Conservation (phyloP, 768 basidiomycete species). For the Phanerochaete sordida region DNA sequence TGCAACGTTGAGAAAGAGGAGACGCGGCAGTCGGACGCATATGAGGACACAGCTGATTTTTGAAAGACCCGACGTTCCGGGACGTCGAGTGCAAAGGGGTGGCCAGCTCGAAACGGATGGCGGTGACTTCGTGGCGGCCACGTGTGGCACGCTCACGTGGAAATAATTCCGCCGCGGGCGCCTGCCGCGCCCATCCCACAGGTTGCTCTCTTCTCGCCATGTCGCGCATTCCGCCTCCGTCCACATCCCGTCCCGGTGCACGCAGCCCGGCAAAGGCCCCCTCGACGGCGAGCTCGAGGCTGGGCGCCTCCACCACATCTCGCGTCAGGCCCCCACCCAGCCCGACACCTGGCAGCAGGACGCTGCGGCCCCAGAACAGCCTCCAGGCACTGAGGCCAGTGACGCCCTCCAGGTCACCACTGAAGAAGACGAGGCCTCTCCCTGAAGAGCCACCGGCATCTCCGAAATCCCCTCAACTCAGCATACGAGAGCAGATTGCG, state of each 20-base stretch:
- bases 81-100: too few relatives aligned
- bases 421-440: slow-evolving; percentile 9
- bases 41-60: too few relatives aligned
- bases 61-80: too few relatives aligned
- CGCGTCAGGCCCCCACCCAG: slow-evolving; percentile 6
- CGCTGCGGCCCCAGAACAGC: slow-evolving; percentile 19
- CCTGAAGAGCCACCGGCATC: slow-evolving; percentile 21
- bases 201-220: slow-evolving; percentile 21
- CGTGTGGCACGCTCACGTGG: not conserved
- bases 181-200: not conserved
- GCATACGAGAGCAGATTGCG: slow-evolving; percentile 76
- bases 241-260: slow-evolving; percentile 24
- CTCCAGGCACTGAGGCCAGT: slow-evolving; percentile 16
- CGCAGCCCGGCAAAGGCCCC: slow-evolving; percentile 21
- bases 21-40: too few relatives aligned
- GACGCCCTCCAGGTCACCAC: slow-evolving; percentile 12
- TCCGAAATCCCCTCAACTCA: slow-evolving; percentile 35
- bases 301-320: slow-evolving; percentile 4
- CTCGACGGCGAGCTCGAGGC: slow-evolving; percentile 15
- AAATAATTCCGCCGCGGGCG: not conserved
- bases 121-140: not conserved
- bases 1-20: too few relatives aligned
- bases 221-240: slow-evolving; percentile 39
- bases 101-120: too few relatives aligned
- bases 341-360: slow-evolving; percentile 10